Base-by-base conservation (phyloP, 306 rosid genomes). In the Lotus japonicus region DNA sequence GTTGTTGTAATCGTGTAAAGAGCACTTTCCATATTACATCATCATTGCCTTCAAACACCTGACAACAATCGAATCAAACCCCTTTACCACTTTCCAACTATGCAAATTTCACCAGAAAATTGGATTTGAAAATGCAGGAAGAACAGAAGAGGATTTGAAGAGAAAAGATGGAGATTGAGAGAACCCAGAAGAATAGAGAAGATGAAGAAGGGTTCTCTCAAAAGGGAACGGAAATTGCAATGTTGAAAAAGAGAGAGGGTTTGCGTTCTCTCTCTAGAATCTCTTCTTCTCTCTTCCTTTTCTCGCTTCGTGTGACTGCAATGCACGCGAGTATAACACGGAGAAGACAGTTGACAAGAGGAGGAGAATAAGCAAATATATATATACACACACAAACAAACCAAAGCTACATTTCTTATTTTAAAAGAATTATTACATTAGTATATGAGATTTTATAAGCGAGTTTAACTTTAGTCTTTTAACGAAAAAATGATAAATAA, bases 21-120 rank as follows among this genome's bases (percentile, higher is more conserved):
- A 81, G 86, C 77, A 88, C 80, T 81, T 21, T 84, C 97, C 95
- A 90, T 94, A 87, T 72, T 84, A 94, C 84, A 82, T 90, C 92
- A 87, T 84, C 86, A 77, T 81, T 71, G 55, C 38, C 42, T 54
- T 82, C 73, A 80, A 23, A 50, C 8, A 16, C 14, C 15, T 2
- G 72, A 77, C 23, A 21, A 71, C 78, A 77, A 63, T 77, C 64
- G 78, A 14, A 67, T 70, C 64, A 54, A 75, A 62, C 39, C 72
- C 2, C 2, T 44, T 53, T 64, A 11, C 3, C 18, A 46, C 58
- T 53, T 66, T 59, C 49, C 21, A 9, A 57, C 82, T 16, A 19
- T n/a, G 26, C n/a, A n/a, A n/a, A n/a, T n/a, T n/a, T n/a, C n/a
- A n/a, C n/a, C n/a, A n/a, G n/a, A n/a, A n/a, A n/a, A n/a, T n/a